Base-by-base conservation (phyloP, 306 rosid genomes). In the Rosa multiflora region DNA sequence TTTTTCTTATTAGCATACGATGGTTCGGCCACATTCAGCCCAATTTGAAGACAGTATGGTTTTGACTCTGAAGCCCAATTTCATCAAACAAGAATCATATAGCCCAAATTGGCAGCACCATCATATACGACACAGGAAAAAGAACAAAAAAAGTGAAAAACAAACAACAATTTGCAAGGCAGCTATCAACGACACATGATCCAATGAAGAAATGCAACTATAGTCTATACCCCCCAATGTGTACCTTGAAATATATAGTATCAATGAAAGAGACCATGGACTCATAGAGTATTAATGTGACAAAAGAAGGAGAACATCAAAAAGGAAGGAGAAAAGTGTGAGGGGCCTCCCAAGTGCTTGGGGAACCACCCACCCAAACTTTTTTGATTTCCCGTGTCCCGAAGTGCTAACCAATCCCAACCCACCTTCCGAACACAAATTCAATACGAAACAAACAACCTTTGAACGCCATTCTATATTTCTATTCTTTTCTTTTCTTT, bases 381-480 rank as follows among this genome's bases (percentile, higher is more conserved):
- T 68, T 70, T 47, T 70, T 47, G 39, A 70, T 52, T 10, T 70
- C 47, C 23, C 62, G 32, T 44, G 48, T 20, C 29, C n/a, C 56
- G 32, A 14, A 75, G n/a, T 46, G 58, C 79, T 59, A 43, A n/a
- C 62, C 48, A 61, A 29, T 18, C 71, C 40, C 12, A 32, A 42
- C 4, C 35, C 49, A 8, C 5, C 10, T 42, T 48, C 7, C 20
- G 23, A 68, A 8, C 7, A 21, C 52, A 40, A 78, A 78, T 78
- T 76, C 78, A 86, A 70, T 76, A 80, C 52, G 47, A 42, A 72
- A 78, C 74, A 80, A 81, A 80, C 87, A 72, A 55, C 42, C 32
- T 75, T 62, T 80, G 83, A 63, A 80, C 61, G 71, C 35, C 18
- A 18, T 17, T 76, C 18, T 47, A 44, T 6, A 44, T 44, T 44